Base-by-base conservation (phyloP, 192 early-diverging fungal genomes). In the Coemansia sp. region DNA sequence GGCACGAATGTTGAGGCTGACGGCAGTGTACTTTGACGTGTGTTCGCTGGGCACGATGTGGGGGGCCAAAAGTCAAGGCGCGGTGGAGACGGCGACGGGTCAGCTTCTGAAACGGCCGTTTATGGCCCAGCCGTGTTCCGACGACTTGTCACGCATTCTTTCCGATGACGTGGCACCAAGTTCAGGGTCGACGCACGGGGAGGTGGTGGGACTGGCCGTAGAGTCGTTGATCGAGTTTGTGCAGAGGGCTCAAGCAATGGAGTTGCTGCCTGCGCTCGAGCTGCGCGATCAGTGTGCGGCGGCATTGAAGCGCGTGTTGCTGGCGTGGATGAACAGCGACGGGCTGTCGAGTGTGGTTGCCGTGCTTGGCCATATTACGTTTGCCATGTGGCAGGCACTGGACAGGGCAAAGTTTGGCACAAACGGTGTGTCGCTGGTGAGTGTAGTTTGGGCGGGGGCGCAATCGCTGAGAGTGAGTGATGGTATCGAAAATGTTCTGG, bases 151-250 rank as follows among this genome's bases (percentile, higher is more conserved):
- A 4, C 48, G 58, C n/a, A 50, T 70, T 11, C 23, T 65, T 17
- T 39, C 52, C 8, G 49, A 29, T 4, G 66, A 68, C 29, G 35
- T 43, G 19, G 45, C 50, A 2, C 19, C 54, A 9, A 41, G 17
- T 8, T 22, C 41, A 11, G 47, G 32, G 5, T 58, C 22, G 5
- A 50, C 54, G 1, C 35, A 19, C 8, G 37, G 38, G 0, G 51
- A 65, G 19, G 6, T 27, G 12, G 35, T 60, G 2, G 65, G n/a
- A 24, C 22, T 66, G 32, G 38, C 55, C 9, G 47, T 71, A 22
- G 68, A 60, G 17, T 73, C 72, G 68, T 14, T 68, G 6, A 53
- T 57, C 65, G 77, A 80, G 58, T 74, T 80, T 67, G 56, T 68
- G 9, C 10, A 7, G 10, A 53, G 65, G 39, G 56, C 37, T 4